Conservation (phyloP, 164 flowering plant genomes). For the Taxillus chinensis region DNA sequence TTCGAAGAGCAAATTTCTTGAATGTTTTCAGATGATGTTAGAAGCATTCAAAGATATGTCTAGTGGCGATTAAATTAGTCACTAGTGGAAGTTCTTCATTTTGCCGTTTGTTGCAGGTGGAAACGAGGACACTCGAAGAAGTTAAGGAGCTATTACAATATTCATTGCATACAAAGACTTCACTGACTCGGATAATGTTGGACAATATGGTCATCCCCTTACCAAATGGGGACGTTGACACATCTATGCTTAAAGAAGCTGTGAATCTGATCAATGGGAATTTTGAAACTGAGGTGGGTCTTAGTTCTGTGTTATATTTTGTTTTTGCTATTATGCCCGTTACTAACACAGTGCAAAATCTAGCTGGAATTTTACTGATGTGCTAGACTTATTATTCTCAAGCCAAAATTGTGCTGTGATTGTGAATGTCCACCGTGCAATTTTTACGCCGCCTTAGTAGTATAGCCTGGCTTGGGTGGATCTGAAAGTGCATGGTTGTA, state of each 20-base stretch:
- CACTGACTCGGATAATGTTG: constrained; percentile 84
- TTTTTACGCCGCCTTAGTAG: neutral
- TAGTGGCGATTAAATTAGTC: no score
- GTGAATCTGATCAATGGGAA: constrained; percentile 67
- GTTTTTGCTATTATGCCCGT: neutral
- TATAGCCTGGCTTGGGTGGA: no score
- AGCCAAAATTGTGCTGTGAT: no score
- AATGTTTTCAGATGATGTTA: no score
- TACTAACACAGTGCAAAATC: neutral
- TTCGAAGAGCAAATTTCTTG: no score
- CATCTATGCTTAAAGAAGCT: constrained; percentile 88
- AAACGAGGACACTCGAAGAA: constrained; percentile 90
- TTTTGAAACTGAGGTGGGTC: constrained; percentile 88
- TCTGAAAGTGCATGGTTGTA: no score
- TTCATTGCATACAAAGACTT: constrained; percentile 54
- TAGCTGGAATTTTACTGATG: neutral
- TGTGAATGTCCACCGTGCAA: neutral
- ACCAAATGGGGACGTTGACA: constrained; percentile 74
- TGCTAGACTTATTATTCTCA: no score
- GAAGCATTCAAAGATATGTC: no score
- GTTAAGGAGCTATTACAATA: constrained; percentile 71
- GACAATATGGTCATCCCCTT: constrained; percentile 93
- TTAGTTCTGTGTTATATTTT: constrained; percentile 1
- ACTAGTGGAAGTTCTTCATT: no score
- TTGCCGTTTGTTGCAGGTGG: constrained; percentile 37